Base-by-base conservation (phyloP, 2,329 filamentous ascomycete species). In the Calonectria leucothoes region DNA sequence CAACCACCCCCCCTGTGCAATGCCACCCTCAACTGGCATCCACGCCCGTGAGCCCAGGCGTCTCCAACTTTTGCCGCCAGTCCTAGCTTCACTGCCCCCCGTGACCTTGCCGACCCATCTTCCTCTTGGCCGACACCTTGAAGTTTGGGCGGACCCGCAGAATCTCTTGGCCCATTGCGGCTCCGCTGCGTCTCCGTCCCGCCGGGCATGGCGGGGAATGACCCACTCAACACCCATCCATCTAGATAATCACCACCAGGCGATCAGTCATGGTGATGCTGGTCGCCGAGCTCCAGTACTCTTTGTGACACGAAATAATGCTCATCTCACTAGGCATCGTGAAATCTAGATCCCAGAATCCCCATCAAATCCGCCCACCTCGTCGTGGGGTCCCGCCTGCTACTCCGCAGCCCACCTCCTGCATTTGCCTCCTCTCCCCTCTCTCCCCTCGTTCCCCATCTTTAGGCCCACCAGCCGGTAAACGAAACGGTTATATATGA, bases 141-240 rank as follows among this genome's bases (percentile, higher is more conserved):
- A 66, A 70, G 72, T 61, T 71, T 76, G 68, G 74, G 78, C 79
- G 79, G 79, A 80, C 79, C 79, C 79, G 79, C 79, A 80, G 71
- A 63, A 59, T 72, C 70, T 72, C 35, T 70, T 70, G 69, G 67
- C 29, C 64, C 68, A 78, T 80, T 80, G 79, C 79, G 79, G 79
- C 79, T 80, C 79, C 79, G 79, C 79, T 78, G 78, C 79, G 76
- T 75, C 75, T 80, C 77, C 78, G 73, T 76, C 77, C 71, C 70
- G 76, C 77, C 76, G 78, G 76, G 63, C 66, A 77, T 51, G 67
- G 76, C 70, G 77, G 76, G 65, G 77, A 66, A 67, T 17, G 71
- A 66, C 27, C 59, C 66, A 69, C 71, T 39, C 48, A 17, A 14
- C 51, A 29, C 49, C 37, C 39, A 31, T n/a, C 45, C 66, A 67